These are phyloP conservation scores for Inonotus hispidus DNA, from an alignment of 1,284 basidiomycete species.

Conservation along the genomic window DNA sequence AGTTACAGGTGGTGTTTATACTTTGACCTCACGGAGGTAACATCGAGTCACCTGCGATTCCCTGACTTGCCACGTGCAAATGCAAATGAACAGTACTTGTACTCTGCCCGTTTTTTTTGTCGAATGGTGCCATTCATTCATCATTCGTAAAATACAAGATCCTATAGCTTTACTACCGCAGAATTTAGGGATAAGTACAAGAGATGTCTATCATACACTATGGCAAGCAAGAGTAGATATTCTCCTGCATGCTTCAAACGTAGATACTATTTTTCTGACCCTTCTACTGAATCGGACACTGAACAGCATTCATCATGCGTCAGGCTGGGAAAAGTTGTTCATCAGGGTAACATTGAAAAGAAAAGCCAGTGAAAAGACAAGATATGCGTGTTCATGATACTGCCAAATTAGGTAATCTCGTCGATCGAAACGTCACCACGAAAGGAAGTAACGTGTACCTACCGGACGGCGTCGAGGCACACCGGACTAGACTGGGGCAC, in stretches of 20 bases:
- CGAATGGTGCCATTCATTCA: no score
- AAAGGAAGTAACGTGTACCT: background rate
- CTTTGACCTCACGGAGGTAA: background rate
- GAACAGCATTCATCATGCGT: conserved; percentile 3
- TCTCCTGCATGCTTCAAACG: conserved; percentile 68
- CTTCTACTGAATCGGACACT: conserved; percentile 21
- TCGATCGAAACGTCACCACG: conserved; percentile 18
- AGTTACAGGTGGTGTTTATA: background rate
- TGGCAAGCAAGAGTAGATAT: conserved; percentile 52
- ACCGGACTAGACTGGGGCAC: no score
- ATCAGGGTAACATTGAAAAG: background rate
- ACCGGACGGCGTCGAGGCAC: background rate
- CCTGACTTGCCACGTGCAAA: background rate
- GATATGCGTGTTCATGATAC: background rate
- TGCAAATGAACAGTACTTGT: no score
- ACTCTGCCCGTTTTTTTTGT: no score
- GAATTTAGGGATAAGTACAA: background rate
- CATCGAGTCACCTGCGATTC: background rate
- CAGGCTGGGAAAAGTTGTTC: conserved; percentile 20
- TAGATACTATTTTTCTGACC: conserved; percentile 39
- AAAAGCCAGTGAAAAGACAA: background rate
- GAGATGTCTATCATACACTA: conserved; percentile 60
- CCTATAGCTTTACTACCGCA: no score
- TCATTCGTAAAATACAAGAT: no score
- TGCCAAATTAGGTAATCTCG: background rate